Conservation (phyloP, 352 stramenopile genomes). For the Stramenopiles sp. region DNA sequence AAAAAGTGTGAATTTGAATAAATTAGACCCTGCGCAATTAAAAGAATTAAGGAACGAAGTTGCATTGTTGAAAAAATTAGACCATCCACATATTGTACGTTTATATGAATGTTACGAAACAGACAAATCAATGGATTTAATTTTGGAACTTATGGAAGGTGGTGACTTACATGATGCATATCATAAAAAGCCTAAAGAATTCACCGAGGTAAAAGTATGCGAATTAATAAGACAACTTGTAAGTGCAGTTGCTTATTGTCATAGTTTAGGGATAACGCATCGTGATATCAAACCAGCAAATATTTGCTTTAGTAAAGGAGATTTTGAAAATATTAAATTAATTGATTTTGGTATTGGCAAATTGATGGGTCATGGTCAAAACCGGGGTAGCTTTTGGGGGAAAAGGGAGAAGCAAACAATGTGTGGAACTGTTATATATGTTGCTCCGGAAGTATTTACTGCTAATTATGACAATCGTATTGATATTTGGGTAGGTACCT, state of each 20-base stretch:
- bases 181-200: neutral
- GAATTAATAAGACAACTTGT: neutral
- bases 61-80: neutral
- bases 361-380: neutral
- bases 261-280: neutral
- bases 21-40: neutral
- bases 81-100: neutral
- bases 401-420: slow-evolving; percentile 61
- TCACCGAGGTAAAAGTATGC: neutral
- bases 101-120: neutral
- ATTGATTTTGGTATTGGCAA: neutral
- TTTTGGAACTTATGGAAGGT: neutral
- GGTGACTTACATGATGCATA: neutral
- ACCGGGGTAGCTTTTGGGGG: neutral
- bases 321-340: neutral
- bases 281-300: neutral
- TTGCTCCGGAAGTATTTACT: slow-evolving; percentile 70
- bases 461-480: slow-evolving; percentile 27
- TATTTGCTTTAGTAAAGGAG: neutral
- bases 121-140: neutral
- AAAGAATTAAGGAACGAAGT: neutral
- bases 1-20: neutral
- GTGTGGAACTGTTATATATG: slow-evolving; percentile 78
- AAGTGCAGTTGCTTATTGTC: neutral
- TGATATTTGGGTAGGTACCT: slow-evolving; percentile 89